Conservation (phyloP, 495 filamentous ascomycete genomes). For the Hypoxylon cercidicola region DNA sequence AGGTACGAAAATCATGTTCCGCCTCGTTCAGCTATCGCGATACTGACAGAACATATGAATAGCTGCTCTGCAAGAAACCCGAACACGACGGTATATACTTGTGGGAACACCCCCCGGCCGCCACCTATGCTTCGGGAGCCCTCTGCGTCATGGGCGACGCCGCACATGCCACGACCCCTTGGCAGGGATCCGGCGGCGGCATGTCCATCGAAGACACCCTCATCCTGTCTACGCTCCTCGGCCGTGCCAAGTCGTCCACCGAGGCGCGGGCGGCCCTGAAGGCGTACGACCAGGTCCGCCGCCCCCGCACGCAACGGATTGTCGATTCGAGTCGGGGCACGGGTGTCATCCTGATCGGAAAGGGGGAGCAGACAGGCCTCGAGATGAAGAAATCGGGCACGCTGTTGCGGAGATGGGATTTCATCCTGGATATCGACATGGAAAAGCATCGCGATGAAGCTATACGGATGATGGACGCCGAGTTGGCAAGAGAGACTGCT, state of each 20-base stretch:
- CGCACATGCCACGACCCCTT: constrained; percentile 53
- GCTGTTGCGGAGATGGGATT: constrained; percentile 32
- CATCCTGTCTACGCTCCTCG: constrained; percentile 44
- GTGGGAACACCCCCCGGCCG: constrained; percentile 29
- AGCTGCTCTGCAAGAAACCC: constrained; percentile 28
- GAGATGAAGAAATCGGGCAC: constrained; percentile 11
- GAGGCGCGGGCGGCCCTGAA: constrained; percentile 33
- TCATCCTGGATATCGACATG: constrained; percentile 34
- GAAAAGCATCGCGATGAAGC: not conserved
- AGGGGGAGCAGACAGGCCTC: too few species aligned
- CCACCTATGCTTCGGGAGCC: constrained; percentile 36
- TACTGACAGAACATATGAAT: not conserved
- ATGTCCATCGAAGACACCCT: constrained; percentile 54
- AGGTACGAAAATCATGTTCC: constrained; percentile 21
- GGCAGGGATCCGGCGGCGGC: constrained; percentile 50
- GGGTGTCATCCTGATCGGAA: constrained; percentile 19
- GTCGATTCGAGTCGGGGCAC: constrained; percentile 47
- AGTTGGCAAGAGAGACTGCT: too few species aligned
- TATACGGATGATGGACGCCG: too few species aligned
- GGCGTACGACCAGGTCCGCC: constrained; percentile 34
- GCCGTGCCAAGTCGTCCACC: constrained; percentile 29
- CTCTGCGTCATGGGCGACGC: constrained; percentile 54
- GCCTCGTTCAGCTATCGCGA: too few species aligned
- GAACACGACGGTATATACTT: constrained; percentile 18
- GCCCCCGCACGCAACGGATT: constrained; percentile 38